Conservation (phyloP, 75 land plant genomes). For the Pinus taeda region DNA sequence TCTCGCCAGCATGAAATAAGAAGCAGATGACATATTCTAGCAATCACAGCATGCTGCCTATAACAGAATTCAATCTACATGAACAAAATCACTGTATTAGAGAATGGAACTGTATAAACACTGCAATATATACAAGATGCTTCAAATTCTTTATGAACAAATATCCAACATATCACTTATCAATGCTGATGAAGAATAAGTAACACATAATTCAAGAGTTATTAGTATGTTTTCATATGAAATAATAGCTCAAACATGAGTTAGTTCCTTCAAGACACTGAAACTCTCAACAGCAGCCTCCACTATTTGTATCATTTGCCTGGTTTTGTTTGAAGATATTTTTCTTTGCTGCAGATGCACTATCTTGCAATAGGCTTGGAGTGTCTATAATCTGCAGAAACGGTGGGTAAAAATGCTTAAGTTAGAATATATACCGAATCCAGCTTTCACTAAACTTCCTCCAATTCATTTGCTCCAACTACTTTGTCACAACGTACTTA, state of each 20-base stretch:
- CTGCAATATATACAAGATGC: background rate
- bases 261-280: background rate
- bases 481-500: too few species aligned
- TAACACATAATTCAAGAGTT: background rate
- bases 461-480: too few species aligned
- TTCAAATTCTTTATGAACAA: background rate
- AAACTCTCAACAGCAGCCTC: constrained; percentile 34
- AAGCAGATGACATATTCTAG: background rate
- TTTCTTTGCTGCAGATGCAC: constrained; percentile 45
- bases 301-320: constrained; percentile 16
- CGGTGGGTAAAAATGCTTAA: background rate
- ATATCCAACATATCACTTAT: background rate
- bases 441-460: too few species aligned
- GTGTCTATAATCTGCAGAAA: constrained; percentile 77
- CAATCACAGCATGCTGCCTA: background rate
- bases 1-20: background rate
- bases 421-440: constrained; percentile 1
- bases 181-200: background rate
- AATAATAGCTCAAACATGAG: constrained; percentile 1
- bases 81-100: background rate
- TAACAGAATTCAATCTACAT: background rate
- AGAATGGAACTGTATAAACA: background rate
- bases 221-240: background rate
- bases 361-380: constrained; percentile 77
- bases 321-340: constrained; percentile 70